Evolutionary conservation across 2,329 filamentous ascomycete species (phyloP).

Genomic region (Blumeriella jaapii): DNA sequence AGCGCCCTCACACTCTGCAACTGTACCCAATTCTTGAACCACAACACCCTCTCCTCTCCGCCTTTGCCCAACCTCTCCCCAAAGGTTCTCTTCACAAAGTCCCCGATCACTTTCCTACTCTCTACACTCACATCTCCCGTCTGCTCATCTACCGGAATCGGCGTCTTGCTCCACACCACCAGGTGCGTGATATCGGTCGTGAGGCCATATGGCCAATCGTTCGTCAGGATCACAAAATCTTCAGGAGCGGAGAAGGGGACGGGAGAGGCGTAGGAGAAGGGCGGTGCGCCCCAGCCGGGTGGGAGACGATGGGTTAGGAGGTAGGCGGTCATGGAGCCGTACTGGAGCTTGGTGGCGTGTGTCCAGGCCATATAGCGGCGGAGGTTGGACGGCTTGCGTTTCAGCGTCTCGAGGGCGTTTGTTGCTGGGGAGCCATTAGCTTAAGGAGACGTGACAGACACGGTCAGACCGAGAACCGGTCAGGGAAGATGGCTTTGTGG

Average conservation of each 20-base stretch:
- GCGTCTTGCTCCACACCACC: constrained; percentile 84
- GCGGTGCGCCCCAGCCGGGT: constrained; percentile 57
- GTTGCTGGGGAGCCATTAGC: background rate
- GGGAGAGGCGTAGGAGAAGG: constrained; percentile 34
- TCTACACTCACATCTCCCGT: constrained; percentile 63
- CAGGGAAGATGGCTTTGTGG: too few relatives aligned
- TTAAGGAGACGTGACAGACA: background rate
- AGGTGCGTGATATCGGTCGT: constrained; percentile 59
- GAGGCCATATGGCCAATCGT: constrained; percentile 91
- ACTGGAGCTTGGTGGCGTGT: constrained; percentile 52
- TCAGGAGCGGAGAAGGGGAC: constrained; percentile 40
- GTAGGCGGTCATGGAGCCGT: constrained; percentile 73
- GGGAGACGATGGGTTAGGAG: constrained; percentile 62
- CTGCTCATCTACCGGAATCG: constrained; percentile 56
- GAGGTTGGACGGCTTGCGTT: constrained; percentile 70
- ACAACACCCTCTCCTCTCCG: constrained; percentile 45
- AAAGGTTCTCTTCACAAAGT: constrained; percentile 63
- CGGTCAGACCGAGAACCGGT: too few relatives aligned
- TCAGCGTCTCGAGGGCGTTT: constrained; percentile 61
- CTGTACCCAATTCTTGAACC: constrained; percentile 92
- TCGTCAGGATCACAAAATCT: constrained; percentile 62
- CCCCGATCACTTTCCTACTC: constrained; percentile 50
- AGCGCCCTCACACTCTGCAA: constrained; percentile 79
- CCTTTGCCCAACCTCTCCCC: constrained; percentile 41
- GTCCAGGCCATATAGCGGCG: constrained; percentile 72